These are phyloP conservation scores for Diophrys sp. DNA, from an alignment of 73 alveolate genomes.

Conservation along the genomic window DNA sequence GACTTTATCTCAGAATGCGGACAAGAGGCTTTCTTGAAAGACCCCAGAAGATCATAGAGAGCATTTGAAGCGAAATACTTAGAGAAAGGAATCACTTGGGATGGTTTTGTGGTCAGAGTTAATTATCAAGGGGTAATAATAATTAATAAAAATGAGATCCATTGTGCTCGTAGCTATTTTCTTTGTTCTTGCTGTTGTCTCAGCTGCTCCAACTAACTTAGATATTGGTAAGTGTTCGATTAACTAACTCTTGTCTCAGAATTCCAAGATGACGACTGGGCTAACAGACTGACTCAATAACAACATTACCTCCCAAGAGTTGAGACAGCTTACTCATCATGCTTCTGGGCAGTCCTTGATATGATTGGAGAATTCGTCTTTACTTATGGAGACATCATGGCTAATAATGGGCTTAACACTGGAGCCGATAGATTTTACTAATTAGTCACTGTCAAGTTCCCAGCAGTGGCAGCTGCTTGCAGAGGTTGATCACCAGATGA, in stretches of 20 bases:
- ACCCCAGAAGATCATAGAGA: constrained; percentile 26
- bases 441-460: neutral
- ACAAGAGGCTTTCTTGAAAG: constrained; percentile 18
- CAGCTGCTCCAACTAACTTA: neutral
- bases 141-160: too few species aligned
- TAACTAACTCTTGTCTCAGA: neutral
- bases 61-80: constrained; percentile 28
- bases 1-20: constrained; percentile 54
- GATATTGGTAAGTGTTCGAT: neutral
- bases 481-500: too few species aligned
- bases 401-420: neutral
- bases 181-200: too few species aligned
- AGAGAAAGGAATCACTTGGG: constrained; percentile 56
- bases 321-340: neutral
- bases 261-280: neutral
- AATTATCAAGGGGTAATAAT: constrained; percentile 29
- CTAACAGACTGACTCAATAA: neutral
- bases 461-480: neutral
- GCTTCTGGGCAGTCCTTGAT: neutral
- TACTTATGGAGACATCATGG: neutral
- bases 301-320: neutral
- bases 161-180: too few species aligned
- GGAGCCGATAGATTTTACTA: neutral
- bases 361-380: neutral
- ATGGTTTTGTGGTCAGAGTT: constrained; percentile 54